Evolutionary conservation across 2,329 filamentous ascomycete genomes (phyloP).

Genomic region (Pezicula neosporulosa): DNA sequence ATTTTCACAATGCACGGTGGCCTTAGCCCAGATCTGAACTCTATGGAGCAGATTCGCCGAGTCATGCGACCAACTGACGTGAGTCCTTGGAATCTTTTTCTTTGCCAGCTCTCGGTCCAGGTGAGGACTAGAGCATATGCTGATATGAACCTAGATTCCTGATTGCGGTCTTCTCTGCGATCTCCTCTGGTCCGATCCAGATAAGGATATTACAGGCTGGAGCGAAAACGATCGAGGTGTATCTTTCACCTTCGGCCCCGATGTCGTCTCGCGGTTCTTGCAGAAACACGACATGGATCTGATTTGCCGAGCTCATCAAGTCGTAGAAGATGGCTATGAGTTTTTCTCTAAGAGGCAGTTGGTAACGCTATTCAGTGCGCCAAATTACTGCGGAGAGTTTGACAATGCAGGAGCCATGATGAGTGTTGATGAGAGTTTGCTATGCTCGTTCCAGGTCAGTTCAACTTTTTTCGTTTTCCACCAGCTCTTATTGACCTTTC

Average conservation of each 20-base stretch:
- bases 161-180: constrained; percentile 97
- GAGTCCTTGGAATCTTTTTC: constrained; percentile 41
- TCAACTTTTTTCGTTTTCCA: background rate
- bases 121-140: constrained; percentile 28
- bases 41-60: constrained; percentile 98
- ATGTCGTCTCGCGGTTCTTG: constrained; percentile 94
- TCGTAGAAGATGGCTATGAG: constrained; percentile 98
- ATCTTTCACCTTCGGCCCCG: constrained; percentile 96
- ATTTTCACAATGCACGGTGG: constrained; percentile 99
- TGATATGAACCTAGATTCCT: constrained; percentile 67
- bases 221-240: constrained; percentile 98
- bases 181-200: constrained; percentile 96
- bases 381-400: constrained; percentile 99
- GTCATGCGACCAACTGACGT: constrained; percentile 99
- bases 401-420: constrained; percentile 99
- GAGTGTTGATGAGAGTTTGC: constrained; percentile 96
- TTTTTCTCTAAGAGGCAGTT: constrained; percentile 99
- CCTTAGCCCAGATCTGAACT: constrained; percentile 94
- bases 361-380: constrained; percentile 95
- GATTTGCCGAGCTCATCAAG: constrained; percentile 97
- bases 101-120: constrained; percentile 22
- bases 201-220: constrained; percentile 99
- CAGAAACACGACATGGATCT: constrained; percentile 99
- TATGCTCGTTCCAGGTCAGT: constrained; percentile 95
- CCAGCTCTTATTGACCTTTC: constrained; percentile 15